Base-by-base conservation (phyloP, 78 protist species). In the Dictyostelium citrinum region DNA sequence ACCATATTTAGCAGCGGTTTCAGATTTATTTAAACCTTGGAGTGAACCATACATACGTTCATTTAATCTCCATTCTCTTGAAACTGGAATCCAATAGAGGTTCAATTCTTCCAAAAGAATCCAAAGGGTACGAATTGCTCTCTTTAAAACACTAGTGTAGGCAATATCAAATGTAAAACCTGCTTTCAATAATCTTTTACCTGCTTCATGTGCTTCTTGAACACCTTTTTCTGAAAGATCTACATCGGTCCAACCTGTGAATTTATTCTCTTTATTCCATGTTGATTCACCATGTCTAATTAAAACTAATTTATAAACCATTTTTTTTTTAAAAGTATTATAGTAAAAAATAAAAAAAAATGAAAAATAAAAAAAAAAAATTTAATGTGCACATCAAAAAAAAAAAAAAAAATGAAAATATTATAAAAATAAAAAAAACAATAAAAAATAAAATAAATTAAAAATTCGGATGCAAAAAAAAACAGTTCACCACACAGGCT, bases 211-310 rank as follows among this genome's bases (percentile, higher is more conserved):
- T 55, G 99, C 98, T 91, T 98, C 99, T n/a, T 27, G 24, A n/a
- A 96, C 86, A 49, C 99, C 97, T 16, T 92, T 72, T 39, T 75
- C 96, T 24, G 98, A 79, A 24, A 97, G 95, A 7, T 83, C 97
- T 24, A 97, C 99, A 79, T 98, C 99, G 10, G 92, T 95, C 99
- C 99, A 98, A 17, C 99, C 99, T 1, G 98, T 98, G 88, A 98
- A 97, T 20, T 90, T 61, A 82, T 98, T 98, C 74, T 90, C 98
- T 27, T 91, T 39, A 70, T 98, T 97, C 98, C 98, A 98, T 81
- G 79, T 76, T 35, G 90, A 61, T 78, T 98, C 98, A 27, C 99
- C 98, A 84, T 97, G 98, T 39, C 98, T 84, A 16, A 97, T 43
- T 12, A 97, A 91, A 14, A 96, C 98, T 75, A 97, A 61, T 55